A percentile compares a stretch with the other conserved stretches of the same genome.
phyloP scores from a whole-genome alignment of 2,329 filamentous ascomycete genomes.

The Fusarium sp. region DNA sequence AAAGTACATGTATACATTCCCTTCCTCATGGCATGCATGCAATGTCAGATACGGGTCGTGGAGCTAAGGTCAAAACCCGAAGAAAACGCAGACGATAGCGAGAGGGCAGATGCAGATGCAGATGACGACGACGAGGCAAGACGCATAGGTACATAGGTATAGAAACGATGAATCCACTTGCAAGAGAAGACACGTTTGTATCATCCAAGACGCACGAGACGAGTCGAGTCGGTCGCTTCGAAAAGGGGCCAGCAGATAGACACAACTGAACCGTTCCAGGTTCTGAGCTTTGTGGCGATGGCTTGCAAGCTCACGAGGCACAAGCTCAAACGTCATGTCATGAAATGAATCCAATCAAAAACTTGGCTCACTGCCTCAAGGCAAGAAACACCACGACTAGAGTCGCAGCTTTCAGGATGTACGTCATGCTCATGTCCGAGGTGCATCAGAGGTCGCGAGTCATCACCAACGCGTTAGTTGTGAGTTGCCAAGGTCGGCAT shows the following conservation, averaged over 20 bases:
- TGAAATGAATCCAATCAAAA: constrained; percentile 35
- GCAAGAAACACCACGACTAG: constrained; percentile 11
- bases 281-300: constrained; percentile 1
- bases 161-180: constrained; percentile 38
- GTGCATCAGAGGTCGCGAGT: constrained; percentile 42
- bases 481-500: constrained; percentile 32
- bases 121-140: constrained; percentile 4
- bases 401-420: constrained; percentile 40
- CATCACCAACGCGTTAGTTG: constrained; percentile 46
- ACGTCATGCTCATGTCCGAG: constrained; percentile 41
- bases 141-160: constrained; percentile 29
- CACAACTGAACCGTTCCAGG: constrained; percentile 18
- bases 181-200: constrained; percentile 31
- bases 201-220: constrained; percentile 37
- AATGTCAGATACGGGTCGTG: constrained; percentile 21
- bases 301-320: constrained; percentile 5
- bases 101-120: constrained; percentile 8
- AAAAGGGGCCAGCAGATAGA: constrained; percentile 13
- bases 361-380: constrained; percentile 30
- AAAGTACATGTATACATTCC: constrained; percentile 26
- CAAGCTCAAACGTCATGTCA: constrained; percentile 20
- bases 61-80: constrained; percentile 22
- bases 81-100: constrained; percentile 19
- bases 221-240: constrained; percentile 11
- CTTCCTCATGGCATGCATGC: constrained; percentile 36